Percentiles rank a stretch among this genome's conserved stretches.
Evolutionary conservation across 1,139 yeast genomes (phyloP).

Genomic region (Diutina sp.): DNA sequence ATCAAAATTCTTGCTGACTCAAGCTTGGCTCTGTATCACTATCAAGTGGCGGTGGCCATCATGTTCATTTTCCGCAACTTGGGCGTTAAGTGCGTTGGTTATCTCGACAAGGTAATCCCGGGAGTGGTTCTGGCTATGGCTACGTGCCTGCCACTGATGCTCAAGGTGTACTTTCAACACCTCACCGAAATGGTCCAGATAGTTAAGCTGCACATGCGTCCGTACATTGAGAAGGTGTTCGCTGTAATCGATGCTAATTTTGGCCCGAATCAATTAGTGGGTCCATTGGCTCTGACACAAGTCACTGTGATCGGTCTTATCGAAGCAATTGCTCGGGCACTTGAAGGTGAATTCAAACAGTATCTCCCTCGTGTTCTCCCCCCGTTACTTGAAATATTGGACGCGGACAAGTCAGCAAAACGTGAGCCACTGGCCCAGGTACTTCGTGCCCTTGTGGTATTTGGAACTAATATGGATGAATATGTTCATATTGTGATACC

Average conservation of each 20-base stretch:
- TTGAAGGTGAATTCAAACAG: constrained; percentile 86
- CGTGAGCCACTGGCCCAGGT: constrained; percentile 64
- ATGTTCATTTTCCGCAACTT: constrained; percentile 82
- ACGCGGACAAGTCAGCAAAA: constrained; percentile 57
- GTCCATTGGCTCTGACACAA: constrained; percentile 19
- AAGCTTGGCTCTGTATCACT: constrained; percentile 76
- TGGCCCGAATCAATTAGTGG: constrained; percentile 26
- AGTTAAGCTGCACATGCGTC: constrained; percentile 83
- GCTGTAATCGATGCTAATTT: constrained; percentile 67
- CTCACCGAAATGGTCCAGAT: constrained; percentile 67
- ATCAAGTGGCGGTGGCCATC: constrained; percentile 83
- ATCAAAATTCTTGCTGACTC: constrained; percentile 77
- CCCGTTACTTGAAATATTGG: constrained; percentile 62
- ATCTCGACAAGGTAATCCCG: constrained; percentile 76
- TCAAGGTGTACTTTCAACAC: constrained; percentile 86
- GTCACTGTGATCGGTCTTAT: constrained; percentile 69
- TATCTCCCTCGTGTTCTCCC: constrained; percentile 72
- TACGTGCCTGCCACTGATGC: constrained; percentile 67
- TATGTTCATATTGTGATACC: constrained; percentile 80
- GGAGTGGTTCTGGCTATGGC: constrained; percentile 81
- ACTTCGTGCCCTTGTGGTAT: constrained; percentile 74
- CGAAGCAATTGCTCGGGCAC: constrained; percentile 74
- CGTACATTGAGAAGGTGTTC: constrained; percentile 69
- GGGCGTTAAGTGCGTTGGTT: constrained; percentile 80
- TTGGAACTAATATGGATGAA: constrained; percentile 83